Percentiles rank a stretch among this genome's conserved stretches.
Conservation (phyloP, 2,329 filamentous ascomycete genomes). For the Trichoderma lentiforme region DNA sequence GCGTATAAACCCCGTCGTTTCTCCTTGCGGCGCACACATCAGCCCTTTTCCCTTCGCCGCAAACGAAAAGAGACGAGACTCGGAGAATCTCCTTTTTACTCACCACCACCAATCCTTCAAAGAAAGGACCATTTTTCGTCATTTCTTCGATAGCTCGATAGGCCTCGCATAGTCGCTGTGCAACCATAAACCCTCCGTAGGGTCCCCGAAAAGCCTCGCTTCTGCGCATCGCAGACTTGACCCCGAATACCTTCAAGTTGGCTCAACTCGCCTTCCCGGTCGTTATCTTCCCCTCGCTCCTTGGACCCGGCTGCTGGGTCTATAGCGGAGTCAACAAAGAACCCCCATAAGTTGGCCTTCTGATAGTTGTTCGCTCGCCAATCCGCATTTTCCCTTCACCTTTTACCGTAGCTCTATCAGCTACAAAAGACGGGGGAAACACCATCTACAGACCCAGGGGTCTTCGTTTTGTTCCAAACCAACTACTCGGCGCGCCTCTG, state of each 20-base stretch:
- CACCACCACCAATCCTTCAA: background rate
- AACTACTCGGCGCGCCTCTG: conserved; percentile 36
- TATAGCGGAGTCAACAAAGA: conserved; percentile 95
- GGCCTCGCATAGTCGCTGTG: background rate
- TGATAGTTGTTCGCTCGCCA: background rate
- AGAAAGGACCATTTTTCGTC: background rate
- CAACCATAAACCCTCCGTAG: background rate
- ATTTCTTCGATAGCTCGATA: background rate
- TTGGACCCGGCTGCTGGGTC: conserved; percentile 90
- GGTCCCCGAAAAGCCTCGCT: background rate
- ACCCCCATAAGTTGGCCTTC: conserved; percentile 76
- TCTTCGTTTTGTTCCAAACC: conserved; percentile 29
- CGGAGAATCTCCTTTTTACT: background rate
- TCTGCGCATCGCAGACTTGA: conserved; percentile 4
- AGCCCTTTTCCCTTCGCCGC: conserved; percentile 7
- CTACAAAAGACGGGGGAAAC: background rate
- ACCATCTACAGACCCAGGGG: conserved; percentile 4
- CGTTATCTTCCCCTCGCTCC: conserved; percentile 79
- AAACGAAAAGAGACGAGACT: conserved; percentile 10
- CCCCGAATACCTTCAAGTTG: conserved; percentile 73
- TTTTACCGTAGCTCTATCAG: background rate
- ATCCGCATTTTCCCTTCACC: background rate
- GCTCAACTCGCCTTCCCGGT: conserved; percentile 72
- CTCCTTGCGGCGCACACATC: conserved; percentile 17
- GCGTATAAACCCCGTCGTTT: conserved; percentile 17